A percentile compares a stretch with the other conserved stretches of the same genome.
Conservation (phyloP, 108 stramenopile genomes). For the Cyclostephanos tholiformis region DNA sequence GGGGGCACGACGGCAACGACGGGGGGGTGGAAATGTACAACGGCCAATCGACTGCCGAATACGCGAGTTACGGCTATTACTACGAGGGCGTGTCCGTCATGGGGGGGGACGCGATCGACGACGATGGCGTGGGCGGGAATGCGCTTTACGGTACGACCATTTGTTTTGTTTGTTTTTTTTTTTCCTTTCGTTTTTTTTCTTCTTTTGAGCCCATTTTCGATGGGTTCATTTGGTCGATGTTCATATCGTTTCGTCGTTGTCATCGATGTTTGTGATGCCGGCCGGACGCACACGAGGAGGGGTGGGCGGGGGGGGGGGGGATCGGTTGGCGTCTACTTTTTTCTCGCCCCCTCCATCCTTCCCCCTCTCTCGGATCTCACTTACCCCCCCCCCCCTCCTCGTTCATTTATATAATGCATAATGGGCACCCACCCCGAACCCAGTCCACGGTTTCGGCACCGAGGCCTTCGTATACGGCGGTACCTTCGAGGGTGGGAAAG, state of each 20-base stretch:
- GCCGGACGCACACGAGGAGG: too few relatives aligned
- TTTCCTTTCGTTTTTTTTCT: not conserved
- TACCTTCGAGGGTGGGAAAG: conserved; percentile 3
- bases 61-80: conserved; percentile 8
- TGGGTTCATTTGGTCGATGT: too few relatives aligned
- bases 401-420: too few relatives aligned
- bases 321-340: too few relatives aligned
- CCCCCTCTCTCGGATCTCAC: too few relatives aligned
- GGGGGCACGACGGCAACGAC: not conserved
- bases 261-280: too few relatives aligned
- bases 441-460: conserved; percentile 23
- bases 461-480: conserved; percentile 6
- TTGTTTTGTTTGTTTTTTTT: not conserved
- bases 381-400: too few relatives aligned
- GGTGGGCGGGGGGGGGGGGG: too few relatives aligned
- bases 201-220: too few relatives aligned
- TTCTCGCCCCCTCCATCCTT: too few relatives aligned
- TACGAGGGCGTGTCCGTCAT: not conserved
- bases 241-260: too few relatives aligned
- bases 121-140: conserved; percentile 2
- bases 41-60: conserved; percentile 9
- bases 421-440: not conserved
- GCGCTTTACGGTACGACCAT: conserved; percentile 7
- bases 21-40: conserved; percentile 16
- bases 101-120: not conserved